Percentiles rank a stretch among this genome's conserved stretches.
phyloP scores from a whole-genome alignment of 1,284 basidiomycete species.

The Bjerkandera adusta region DNA sequence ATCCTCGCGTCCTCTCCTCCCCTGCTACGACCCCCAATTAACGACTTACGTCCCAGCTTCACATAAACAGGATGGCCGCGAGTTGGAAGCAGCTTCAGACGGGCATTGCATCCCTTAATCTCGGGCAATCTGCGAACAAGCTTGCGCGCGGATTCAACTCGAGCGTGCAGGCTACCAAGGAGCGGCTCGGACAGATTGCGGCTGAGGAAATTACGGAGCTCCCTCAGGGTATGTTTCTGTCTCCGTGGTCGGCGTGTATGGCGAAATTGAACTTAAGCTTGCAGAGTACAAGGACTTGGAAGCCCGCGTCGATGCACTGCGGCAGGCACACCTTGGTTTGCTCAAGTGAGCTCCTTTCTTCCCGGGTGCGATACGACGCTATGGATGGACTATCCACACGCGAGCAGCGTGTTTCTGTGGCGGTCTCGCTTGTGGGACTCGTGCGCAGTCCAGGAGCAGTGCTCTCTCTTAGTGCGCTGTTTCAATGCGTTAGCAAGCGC shows the following conservation, averaged over 20 bases:
- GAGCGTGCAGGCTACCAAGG: slow-evolving; percentile 86
- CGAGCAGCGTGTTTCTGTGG: no score
- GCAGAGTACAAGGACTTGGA: slow-evolving; percentile 96
- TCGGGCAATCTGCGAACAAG: slow-evolving; percentile 69
- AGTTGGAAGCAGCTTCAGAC: slow-evolving; percentile 70
- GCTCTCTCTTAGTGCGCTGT: not conserved
- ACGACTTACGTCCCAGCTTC: not conserved
- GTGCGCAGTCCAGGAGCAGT: no score
- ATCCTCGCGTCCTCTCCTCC: slow-evolving; percentile 1
- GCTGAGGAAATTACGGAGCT: slow-evolving; percentile 95
- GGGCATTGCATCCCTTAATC: slow-evolving; percentile 57
- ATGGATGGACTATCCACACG: no score
- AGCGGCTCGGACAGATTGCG: slow-evolving; percentile 86
- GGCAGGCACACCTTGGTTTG: slow-evolving; percentile 74
- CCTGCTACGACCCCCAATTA: not conserved
- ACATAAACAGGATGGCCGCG: slow-evolving; percentile 52
- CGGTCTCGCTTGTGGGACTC: no score
- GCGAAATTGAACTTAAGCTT: not conserved
- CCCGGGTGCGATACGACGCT: no score
- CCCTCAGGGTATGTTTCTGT: slow-evolving; percentile 65
- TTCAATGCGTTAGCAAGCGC: no score
- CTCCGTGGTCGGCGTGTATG: no score
- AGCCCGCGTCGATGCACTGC: slow-evolving; percentile 90
- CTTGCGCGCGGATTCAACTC: slow-evolving; percentile 84
- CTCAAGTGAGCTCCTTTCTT: slow-evolving; percentile 61